These are phyloP conservation scores for Euphorbia celastroides DNA, from an alignment of 441 rosid genomes.

Conservation along the genomic window DNA sequence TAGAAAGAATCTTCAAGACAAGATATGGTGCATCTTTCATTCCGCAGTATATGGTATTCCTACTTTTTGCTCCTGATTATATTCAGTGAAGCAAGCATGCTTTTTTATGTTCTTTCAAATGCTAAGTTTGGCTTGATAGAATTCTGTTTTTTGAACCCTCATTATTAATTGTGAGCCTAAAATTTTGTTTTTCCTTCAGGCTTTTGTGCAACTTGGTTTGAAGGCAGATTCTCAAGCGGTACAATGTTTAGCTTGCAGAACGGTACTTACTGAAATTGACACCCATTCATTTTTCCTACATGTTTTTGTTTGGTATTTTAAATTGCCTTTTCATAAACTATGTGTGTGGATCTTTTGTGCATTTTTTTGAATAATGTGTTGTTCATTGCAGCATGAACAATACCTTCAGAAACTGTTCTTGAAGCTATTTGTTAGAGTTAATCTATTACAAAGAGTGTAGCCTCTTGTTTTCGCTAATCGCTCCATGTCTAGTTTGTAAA, in stretches of 20 bases:
- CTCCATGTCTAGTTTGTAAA: not conserved
- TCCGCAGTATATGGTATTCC: conserved; percentile 64
- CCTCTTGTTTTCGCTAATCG: not conserved
- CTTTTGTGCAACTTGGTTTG: conserved; percentile 68
- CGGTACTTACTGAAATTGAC: conserved; percentile 37
- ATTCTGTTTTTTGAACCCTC: not conserved
- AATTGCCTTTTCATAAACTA: not conserved
- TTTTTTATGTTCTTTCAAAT: not conserved
- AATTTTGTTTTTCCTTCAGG: conserved; percentile 31
- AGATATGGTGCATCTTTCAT: conserved; percentile 74
- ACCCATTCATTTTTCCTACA: not conserved
- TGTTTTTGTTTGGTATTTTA: not conserved
- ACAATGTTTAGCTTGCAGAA: conserved; percentile 61
- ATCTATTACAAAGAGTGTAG: not conserved
- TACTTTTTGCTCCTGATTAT: not conserved
- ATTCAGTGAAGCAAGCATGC: not conserved
- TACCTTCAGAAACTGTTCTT: not conserved
- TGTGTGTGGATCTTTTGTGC: not conserved
- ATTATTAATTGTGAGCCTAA: not conserved
- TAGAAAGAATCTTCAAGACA: conserved; percentile 69
- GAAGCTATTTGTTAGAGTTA: not conserved
- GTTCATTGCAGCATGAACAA: not conserved
- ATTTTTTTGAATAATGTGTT: not conserved
- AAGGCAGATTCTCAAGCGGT: conserved; percentile 52
- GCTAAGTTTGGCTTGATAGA: not conserved